Base-by-base conservation (phyloP, 2,329 filamentous ascomycete species). In the Trichophyton simii region DNA sequence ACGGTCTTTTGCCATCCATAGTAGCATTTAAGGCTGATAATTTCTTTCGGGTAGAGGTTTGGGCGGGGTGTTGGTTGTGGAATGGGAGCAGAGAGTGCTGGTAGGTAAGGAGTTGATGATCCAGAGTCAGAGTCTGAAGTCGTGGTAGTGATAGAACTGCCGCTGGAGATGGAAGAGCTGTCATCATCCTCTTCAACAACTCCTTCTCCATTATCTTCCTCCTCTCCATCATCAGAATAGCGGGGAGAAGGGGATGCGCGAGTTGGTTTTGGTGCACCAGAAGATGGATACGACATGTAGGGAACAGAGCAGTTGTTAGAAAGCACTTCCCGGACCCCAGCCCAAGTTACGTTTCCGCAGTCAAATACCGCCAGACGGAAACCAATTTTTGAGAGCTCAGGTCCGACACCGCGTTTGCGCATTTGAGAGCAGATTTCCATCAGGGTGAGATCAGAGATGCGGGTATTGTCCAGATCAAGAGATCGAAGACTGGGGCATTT, bases 1-100 rank as follows among this genome's bases (percentile, higher is more conserved):
- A 96, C 91, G 0, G 91, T 96, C 76, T 89, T 89, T 75, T 97
- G 92, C 83, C 89, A 96, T 48, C 88, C 90, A 72, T 95, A 95
- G 77, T 92, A 97, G 74, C 91, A 95, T 73, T 96, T 96, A 50
- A 97, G 80, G 4, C 85, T 80, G 63, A 97, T 90, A 62, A 95
- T 83, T 70, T 96, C 87, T 0, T 84, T 83, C 0, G 90, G 88
- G 67, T 86, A 91, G 0, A 81, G 81, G 8, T 79, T 69, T 61
- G 57, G 9, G 63, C 28, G 38, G 7, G 60, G 31, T 18, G 36
- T 42, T 34, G 48, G 20, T 5, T 31, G 31, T 48, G 38, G 28
- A 5, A 31, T 5, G 3, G 48, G 38, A 13, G 44, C 9, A 20
- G 58, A 36, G 8, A 38, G 3, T 36, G 41, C 36, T 8, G 58